Percentiles rank a stretch among this genome's conserved stretches.
These are phyloP conservation scores for Colletotrichum sp. DNA, from an alignment of 2,329 filamentous ascomycete genomes.

Conservation along the genomic window DNA sequence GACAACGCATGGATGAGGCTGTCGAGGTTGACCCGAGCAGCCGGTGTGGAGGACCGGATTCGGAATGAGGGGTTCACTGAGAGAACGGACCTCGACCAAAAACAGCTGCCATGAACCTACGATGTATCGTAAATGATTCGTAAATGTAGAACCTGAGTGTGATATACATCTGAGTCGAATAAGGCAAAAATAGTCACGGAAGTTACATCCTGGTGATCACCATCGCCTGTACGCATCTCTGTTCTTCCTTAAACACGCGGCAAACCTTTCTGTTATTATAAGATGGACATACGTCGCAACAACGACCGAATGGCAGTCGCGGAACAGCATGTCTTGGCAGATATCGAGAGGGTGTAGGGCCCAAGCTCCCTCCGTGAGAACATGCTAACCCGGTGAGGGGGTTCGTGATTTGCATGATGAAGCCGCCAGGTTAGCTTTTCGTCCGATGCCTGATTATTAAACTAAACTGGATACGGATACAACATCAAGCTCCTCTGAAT, in stretches of 20 bases:
- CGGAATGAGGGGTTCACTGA: not conserved
- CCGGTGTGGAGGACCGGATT: not conserved
- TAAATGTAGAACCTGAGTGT: not conserved
- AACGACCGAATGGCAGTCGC: not conserved
- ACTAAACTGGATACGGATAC: not conserved
- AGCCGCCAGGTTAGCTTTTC: not conserved
- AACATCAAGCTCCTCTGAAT: not conserved
- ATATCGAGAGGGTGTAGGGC: not conserved
- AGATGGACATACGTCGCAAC: not conserved
- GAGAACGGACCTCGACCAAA: not conserved
- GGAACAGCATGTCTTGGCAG: not conserved
- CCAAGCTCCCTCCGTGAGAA: not conserved
- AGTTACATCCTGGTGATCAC: not conserved
- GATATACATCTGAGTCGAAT: not conserved
- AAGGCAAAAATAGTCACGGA: not conserved
- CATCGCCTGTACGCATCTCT: not conserved
- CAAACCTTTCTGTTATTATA: not conserved
- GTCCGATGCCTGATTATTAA: not conserved
- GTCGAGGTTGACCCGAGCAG: not conserved
- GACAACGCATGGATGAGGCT: not conserved
- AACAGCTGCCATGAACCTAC: not conserved
- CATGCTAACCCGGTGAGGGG: not conserved
- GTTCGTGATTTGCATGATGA: not conserved
- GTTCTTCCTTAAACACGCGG: accelerated
- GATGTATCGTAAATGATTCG: not conserved